Evolutionary conservation across 768 basidiomycete species (phyloP).

Genomic region (Russula emetica): DNA sequence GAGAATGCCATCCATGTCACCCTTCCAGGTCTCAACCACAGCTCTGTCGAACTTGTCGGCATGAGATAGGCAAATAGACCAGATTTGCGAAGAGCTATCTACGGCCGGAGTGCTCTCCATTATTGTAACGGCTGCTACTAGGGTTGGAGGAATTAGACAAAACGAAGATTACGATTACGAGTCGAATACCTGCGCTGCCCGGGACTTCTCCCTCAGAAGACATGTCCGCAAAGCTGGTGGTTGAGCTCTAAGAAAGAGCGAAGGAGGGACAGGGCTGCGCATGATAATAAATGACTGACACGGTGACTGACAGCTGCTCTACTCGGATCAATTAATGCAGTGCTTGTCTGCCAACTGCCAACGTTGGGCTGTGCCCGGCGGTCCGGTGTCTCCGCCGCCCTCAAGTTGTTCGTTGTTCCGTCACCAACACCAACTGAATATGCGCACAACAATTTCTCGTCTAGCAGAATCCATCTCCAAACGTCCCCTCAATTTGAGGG

Average conservation of each 20-base stretch:
- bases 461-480: conserved; percentile 33
- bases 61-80: conserved; percentile 18
- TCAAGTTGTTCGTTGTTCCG: not conserved
- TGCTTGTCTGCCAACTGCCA: not conserved
- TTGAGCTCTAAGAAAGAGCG: not conserved
- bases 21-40: conserved; percentile 24
- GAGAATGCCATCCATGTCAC: conserved; percentile 27
- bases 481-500: conserved; percentile 33
- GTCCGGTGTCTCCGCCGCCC: not conserved
- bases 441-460: conserved; percentile 19
- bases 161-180: too few relatives aligned
- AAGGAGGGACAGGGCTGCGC: not conserved
- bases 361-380: not conserved
- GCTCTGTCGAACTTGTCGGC: conserved; percentile 21
- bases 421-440: not conserved
- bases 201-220: not conserved
- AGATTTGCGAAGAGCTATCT: conserved; percentile 12
- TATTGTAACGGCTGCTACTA: not conserved
- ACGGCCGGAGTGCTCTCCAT: not conserved
- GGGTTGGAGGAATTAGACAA: not conserved
- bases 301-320: not conserved
- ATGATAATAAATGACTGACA: not conserved
- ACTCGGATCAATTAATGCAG: not conserved
- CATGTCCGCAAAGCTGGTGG: not conserved
- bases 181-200: not conserved